A percentile compares a stretch with the other conserved stretches of the same genome.
Conservation (phyloP, 2,329 filamentous ascomycete genomes). For the Aspergillus awamori region DNA sequence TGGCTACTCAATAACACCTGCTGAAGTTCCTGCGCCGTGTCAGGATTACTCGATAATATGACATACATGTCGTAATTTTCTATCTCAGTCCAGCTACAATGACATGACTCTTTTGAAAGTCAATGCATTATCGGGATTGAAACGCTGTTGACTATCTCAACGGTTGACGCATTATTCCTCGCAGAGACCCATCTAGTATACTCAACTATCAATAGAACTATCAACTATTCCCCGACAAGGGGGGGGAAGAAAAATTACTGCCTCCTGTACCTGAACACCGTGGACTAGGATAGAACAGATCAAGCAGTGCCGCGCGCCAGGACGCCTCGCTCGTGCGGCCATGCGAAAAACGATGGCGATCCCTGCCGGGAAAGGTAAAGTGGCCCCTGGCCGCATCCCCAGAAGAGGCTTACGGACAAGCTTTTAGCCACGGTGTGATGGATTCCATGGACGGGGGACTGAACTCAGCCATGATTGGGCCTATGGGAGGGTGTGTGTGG, state of each 20-base stretch:
- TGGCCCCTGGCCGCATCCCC: constrained; percentile 18
- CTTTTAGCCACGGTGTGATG: constrained; percentile 27
- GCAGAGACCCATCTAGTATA: too few relatives aligned
- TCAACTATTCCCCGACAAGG: too few relatives aligned
- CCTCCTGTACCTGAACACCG: neutral
- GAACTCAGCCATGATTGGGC: neutral
- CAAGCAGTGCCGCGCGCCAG: neutral
- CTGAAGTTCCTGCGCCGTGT: constrained; percentile 17
- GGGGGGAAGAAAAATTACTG: too few relatives aligned
- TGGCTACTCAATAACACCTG: constrained; percentile 4
- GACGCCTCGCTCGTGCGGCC: constrained; percentile 8
- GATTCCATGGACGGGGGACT: constrained; percentile 15
- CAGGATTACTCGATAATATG: constrained; percentile 12
- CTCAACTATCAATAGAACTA: too few relatives aligned
- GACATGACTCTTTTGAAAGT: too few relatives aligned
- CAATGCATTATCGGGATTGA: too few relatives aligned
- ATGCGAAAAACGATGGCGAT: constrained; percentile 15
- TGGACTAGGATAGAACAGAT: neutral
- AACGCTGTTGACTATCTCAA: too few relatives aligned
- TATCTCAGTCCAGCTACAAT: too few relatives aligned
- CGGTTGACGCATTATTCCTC: too few relatives aligned
- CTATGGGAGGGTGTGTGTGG: too few relatives aligned
- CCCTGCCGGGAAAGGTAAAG: constrained; percentile 19
- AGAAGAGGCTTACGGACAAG: constrained; percentile 28
- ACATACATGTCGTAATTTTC: neutral